Percentiles rank a stretch among this genome's conserved stretches.
phyloP scores from a whole-genome alignment of 2,329 filamentous ascomycete species.

The Aspergillus caelatus region DNA sequence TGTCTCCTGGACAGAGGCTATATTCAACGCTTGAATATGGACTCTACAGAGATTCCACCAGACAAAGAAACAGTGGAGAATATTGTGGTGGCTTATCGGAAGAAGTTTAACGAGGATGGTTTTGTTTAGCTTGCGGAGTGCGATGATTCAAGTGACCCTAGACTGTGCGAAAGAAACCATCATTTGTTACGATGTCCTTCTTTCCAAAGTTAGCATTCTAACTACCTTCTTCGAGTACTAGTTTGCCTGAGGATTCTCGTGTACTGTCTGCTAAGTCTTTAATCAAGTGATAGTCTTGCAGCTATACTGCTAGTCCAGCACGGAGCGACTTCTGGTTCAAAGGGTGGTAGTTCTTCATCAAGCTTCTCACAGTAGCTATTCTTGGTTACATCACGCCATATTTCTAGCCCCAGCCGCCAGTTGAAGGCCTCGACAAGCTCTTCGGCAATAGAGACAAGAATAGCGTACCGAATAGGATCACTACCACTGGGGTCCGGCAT shows the following conservation, averaged over 20 bases:
- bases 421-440: constrained; percentile 27
- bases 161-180: neutral
- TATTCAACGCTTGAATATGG: too few relatives aligned
- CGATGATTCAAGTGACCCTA: neutral
- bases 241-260: neutral
- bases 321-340: neutral
- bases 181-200: neutral
- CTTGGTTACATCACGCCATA: constrained; percentile 23
- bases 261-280: neutral
- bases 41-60: too few relatives aligned
- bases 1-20: too few relatives aligned
- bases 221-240: neutral
- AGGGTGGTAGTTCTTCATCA: neutral
- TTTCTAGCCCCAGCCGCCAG: constrained; percentile 28
- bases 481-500: constrained; percentile 28
- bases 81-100: neutral
- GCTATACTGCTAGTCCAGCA: neutral
- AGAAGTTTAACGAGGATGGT: neutral
- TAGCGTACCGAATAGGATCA: constrained; percentile 31
- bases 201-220: neutral
- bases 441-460: constrained; percentile 29
- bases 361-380: constrained; percentile 26
- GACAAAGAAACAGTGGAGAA: too few relatives aligned
- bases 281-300: neutral
- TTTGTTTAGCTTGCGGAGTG: neutral